These are phyloP conservation scores for Rutstroemia sp. DNA, from an alignment of 2,329 filamentous ascomycete species.

Conservation along the genomic window DNA sequence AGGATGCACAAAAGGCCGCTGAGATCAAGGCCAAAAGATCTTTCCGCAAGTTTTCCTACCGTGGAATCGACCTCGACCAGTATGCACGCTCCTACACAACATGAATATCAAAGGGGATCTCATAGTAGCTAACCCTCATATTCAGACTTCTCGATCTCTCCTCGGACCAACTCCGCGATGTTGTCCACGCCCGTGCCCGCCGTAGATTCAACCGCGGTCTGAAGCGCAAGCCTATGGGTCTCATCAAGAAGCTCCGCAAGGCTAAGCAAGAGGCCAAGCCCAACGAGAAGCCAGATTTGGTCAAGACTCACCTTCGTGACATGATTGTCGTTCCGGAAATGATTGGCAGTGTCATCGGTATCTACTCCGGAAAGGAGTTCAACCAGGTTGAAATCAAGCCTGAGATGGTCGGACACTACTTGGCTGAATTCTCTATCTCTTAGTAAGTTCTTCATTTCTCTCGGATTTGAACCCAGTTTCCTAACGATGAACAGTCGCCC, in stretches of 20 bases:
- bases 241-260: conserved; percentile 99
- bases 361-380: conserved; percentile 99
- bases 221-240: conserved; percentile 99
- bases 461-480: background rate
- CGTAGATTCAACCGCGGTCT: conserved; percentile 99
- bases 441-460: conserved; percentile 61
- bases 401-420: conserved; percentile 99
- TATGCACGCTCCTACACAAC: conserved; percentile 45
- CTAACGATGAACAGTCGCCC: conserved; percentile 64
- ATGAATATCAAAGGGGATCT: conserved; percentile 30
- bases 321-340: conserved; percentile 99
- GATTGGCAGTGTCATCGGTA: conserved; percentile 97
- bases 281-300: conserved; percentile 99
- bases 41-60: conserved; percentile 99
- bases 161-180: conserved; percentile 97
- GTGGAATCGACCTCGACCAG: conserved; percentile 99
- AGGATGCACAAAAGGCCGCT: conserved; percentile 97
- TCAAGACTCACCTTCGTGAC: conserved; percentile 99
- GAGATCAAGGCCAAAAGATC: conserved; percentile 99
- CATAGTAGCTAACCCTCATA: conserved; percentile 28
- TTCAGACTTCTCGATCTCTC: conserved; percentile 93
- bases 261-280: conserved; percentile 97
- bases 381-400: conserved; percentile 99
- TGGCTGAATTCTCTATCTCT: conserved; percentile 99
- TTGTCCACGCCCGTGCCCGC: conserved; percentile 97